phyloP scores from a whole-genome alignment of 306 rosid genomes.

The Ormosia emarginata region DNA sequence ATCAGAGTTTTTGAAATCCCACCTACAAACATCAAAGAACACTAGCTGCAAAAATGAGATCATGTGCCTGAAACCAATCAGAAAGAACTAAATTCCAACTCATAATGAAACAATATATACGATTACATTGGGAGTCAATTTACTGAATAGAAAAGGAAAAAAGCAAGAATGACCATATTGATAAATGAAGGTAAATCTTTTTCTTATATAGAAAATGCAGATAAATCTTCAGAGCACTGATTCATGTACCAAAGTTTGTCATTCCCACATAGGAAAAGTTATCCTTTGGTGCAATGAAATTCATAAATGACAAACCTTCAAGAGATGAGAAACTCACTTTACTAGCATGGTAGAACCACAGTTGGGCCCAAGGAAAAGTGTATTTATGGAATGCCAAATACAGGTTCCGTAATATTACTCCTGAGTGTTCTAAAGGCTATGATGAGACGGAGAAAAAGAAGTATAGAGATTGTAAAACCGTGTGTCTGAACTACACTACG shows the following conservation, averaged over 20 bases:
- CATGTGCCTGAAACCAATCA: background rate
- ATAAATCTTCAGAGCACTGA: background rate
- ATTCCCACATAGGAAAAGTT: background rate
- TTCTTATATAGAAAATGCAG: background rate
- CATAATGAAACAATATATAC: background rate
- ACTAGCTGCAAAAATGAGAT: conserved; percentile 8
- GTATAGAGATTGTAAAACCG: too few relatives aligned
- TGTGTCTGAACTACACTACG: too few relatives aligned
- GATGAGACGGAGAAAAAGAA: too few relatives aligned
- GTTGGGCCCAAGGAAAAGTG: too few relatives aligned
- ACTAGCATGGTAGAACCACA: background rate
- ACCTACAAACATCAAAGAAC: conserved; percentile 45
- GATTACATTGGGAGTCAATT: background rate
- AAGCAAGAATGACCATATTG: background rate
- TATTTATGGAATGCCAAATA: too few relatives aligned
- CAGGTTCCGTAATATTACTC: too few relatives aligned
- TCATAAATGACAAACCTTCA: background rate
- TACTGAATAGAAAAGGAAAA: background rate
- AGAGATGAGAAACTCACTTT: background rate
- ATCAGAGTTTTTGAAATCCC: conserved; percentile 86
- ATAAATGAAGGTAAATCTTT: background rate
- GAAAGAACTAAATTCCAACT: background rate
- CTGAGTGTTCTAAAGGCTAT: too few relatives aligned
- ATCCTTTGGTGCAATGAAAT: background rate
- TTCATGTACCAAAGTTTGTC: background rate